Base-by-base conservation (phyloP, 176 grass and related monocot species). In the Oryza meridionalis region DNA sequence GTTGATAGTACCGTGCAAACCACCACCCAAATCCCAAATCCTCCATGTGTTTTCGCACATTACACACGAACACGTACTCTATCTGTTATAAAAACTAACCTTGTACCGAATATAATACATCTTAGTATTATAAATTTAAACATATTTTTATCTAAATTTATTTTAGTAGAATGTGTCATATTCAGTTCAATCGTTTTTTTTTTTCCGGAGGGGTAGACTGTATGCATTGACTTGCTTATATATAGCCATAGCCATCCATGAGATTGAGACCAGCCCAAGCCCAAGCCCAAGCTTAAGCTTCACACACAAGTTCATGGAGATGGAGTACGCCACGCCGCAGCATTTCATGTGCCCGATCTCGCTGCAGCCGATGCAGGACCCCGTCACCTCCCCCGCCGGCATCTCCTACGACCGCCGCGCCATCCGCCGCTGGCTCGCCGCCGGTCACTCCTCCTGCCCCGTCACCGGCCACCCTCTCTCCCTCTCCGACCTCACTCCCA, bases 391-490 rank as follows among this genome's bases (percentile, higher is more conserved):
- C 40, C 79, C 73, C 86, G 70, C 88, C 42, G 92, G 92, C 80
- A 94, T 91, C 86, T 78, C 88, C 77, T 94, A 94, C 92, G 88
- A 91, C 80, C 92, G 92, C 72, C 26, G 63, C 58, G 81, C 88
- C 84, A 91, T 94, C 83, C 80, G 86, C 66, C 83, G 83, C 19
- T 94, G 92, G 92, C 88, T 94, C 71, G 82, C 77, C 92, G 65
- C 63, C 47, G 92, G 82, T 58, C 83, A 86, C 65, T 26, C 70
- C 45, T 86, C 79, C 12, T 94, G 92, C 92, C 92, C 88, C 4
- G 86, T 88, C 79, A 86, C 88, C 31, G 89, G 86, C 46, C 88
- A 83, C 9, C 83, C 76, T 9, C 68, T 93, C 73, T 14, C 79
- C 5, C 24, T 77, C 74, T 35, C 73, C 32, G 75, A 83, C 70